These are phyloP conservation scores for Yamadazyma diddensiae DNA, from an alignment of 1,139 yeast species.

Conservation along the genomic window DNA sequence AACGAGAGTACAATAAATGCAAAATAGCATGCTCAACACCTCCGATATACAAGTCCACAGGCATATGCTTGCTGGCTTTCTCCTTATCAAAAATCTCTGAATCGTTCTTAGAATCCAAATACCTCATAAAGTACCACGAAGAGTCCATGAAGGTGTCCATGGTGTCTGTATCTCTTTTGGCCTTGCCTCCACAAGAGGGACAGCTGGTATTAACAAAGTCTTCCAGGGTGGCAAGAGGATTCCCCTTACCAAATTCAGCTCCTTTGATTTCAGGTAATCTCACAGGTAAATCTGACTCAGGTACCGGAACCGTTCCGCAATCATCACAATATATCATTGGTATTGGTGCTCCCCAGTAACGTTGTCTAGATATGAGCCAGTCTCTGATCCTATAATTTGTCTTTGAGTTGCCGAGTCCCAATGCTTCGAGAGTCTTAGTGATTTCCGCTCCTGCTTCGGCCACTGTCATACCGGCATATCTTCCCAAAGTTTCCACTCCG, in stretches of 20 bases:
- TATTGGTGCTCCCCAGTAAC: constrained; percentile 99
- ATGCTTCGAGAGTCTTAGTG: constrained; percentile 35
- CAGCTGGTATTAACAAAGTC: constrained; percentile 75
- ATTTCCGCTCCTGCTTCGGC: constrained; percentile 53
- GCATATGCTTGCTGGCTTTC: constrained; percentile 58
- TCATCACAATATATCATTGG: constrained; percentile 83
- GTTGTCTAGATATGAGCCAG: constrained; percentile 91
- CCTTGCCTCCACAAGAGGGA: constrained; percentile 72
- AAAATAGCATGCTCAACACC: constrained; percentile 96
- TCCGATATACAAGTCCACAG: constrained; percentile 88
- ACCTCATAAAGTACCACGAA: constrained; percentile 93
- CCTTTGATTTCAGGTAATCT: constrained; percentile 56
- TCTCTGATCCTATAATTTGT: constrained; percentile 73
- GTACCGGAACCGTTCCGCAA: constrained; percentile 92
- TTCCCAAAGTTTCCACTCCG: constrained; percentile 40
- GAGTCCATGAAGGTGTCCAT: constrained; percentile 99
- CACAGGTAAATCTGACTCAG: constrained; percentile 82
- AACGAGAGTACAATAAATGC: constrained; percentile 82
- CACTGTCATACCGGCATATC: constrained; percentile 48
- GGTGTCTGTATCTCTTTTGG: constrained; percentile 91
- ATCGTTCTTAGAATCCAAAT: constrained; percentile 67
- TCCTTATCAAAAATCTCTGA: constrained; percentile 49
- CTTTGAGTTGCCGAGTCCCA: constrained; percentile 43
- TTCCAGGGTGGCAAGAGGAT: constrained; percentile 65
- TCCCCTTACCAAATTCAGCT: constrained; percentile 51